Conservation (phyloP, 148 eudicot genomes). For the Talinum fruticosum region DNA sequence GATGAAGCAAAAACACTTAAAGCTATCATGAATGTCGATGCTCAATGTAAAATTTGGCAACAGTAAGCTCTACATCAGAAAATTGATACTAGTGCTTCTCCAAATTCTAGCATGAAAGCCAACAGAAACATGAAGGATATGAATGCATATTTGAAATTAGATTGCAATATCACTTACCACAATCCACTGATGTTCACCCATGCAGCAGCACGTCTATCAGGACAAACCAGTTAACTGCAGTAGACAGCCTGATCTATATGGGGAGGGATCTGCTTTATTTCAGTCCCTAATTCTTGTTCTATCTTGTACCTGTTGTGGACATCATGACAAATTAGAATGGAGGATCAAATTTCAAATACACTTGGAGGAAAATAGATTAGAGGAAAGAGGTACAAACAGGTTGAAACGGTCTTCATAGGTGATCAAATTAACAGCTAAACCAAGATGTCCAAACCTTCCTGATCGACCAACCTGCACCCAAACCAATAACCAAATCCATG, state of each 20-base stretch:
- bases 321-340: conserved; percentile 2
- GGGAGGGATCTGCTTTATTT: conserved; percentile 84
- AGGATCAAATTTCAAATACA: neutral
- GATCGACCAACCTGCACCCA: conserved; percentile 77
- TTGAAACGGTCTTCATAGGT: conserved; percentile 90
- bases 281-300: conserved; percentile 93
- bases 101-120: neutral
- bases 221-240: conserved; percentile 42
- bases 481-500: conserved; percentile 7
- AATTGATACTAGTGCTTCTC: too few species aligned
- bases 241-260: conserved; percentile 73
- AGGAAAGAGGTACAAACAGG: conserved; percentile 46
- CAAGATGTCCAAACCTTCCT: conserved; percentile 93
- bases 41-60: too few species aligned
- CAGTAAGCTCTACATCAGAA: too few species aligned
- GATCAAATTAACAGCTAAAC: conserved; percentile 85
- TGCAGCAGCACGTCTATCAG: conserved; percentile 1
- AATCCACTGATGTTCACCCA: conserved; percentile 17
- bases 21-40: too few species aligned
- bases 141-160: neutral
- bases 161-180: conserved; percentile 11
- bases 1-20: too few species aligned
- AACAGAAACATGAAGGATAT: neutral
- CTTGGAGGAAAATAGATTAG: neutral
- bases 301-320: conserved; percentile 64